Percentiles rank a stretch among this genome's conserved stretches.
Conservation (phyloP, 2,329 filamentous ascomycete genomes). For the Massarina eburnea region DNA sequence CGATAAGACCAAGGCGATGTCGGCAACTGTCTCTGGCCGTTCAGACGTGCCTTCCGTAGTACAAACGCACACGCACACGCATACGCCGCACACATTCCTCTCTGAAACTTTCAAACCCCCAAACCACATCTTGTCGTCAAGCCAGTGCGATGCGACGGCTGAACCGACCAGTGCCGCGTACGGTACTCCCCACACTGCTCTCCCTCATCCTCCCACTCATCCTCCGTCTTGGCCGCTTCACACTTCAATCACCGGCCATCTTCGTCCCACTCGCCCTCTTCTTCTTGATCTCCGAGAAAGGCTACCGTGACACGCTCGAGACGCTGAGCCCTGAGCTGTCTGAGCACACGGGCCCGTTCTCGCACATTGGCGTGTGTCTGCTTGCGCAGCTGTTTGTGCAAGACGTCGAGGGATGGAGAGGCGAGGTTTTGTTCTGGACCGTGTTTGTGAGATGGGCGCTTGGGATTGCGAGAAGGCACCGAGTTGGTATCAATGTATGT, state of each 20-base stretch:
- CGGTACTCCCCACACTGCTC: not conserved
- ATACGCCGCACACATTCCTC: too few relatives aligned
- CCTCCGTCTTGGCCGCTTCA: not conserved
- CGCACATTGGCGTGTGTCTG: conserved; percentile 3
- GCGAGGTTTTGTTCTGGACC: conserved; percentile 1
- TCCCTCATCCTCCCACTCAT: not conserved
- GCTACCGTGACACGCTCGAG: conserved; percentile 2
- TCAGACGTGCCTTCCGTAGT: too few relatives aligned
- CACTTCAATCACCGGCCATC: not conserved
- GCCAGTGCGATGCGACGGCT: not conserved
- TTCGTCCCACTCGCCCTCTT: conserved; percentile 1
- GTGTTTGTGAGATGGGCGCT: conserved; percentile 1
- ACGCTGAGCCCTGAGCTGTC: conserved; percentile 1
- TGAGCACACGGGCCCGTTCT: conserved; percentile 2
- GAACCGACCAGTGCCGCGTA: not conserved
- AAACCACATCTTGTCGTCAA: too few relatives aligned
- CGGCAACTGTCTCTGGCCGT: too few relatives aligned
- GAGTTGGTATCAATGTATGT: not conserved
- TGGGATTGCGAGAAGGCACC: not conserved
- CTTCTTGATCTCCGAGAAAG: not conserved
- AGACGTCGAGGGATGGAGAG: conserved; percentile 1
- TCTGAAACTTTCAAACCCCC: too few relatives aligned
- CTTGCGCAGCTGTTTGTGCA: conserved; percentile 1
- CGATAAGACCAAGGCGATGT: too few relatives aligned
- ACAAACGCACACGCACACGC: too few relatives aligned